Base-by-base conservation (phyloP, 2,329 filamentous ascomycete genomes). In the Helotiales sp. region DNA sequence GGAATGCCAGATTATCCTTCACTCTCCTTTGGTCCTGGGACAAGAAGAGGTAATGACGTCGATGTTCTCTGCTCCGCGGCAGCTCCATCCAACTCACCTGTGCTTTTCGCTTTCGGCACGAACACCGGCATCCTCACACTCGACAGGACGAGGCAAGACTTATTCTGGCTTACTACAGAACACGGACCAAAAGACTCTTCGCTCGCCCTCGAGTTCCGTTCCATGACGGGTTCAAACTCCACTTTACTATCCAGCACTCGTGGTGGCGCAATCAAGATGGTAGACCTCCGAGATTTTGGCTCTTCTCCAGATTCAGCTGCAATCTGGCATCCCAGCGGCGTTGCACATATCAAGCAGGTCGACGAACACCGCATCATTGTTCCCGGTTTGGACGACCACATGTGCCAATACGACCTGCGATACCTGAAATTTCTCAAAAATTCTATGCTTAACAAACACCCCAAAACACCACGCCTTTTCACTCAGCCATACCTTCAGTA, bases 391-490 rank as follows among this genome's bases (percentile, higher is more conserved):
- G 65, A 71, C 30, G 76, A 75, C 66, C 73, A 66, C 53, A 80
- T 87, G 73, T 74, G 74, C 1, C 70, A 86, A 5, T 87, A 85
- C 64, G 85, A 88, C 61, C 60, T 81, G 30, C 81, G 85, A 1
- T 83, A 76, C 62, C 62, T 61, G 24, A 63, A 64, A n/a, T n/a
- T n/a, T n/a, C n/a, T n/a, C n/a, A n/a, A 58, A 33, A 47, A 29
- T 36, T 25, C 27, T 17, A 25, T 40, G 7, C 22, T 30, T 34
- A 42, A 57, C 33, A 24, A 5, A 27, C 15, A 13, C 34, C 33
- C 3, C 17, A 6, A 19, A 46, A 59, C 12, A 10, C 25, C 27
- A 57, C 22, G 13, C 17, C 17, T 31, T 15, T 2, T 3, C 8
- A 66, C 71, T 0, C 60, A 49, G 5, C 76, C 83, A 0, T 64